Conservation (phyloP, 257 asterid species). For the Lithospermum erythrorhizon region DNA sequence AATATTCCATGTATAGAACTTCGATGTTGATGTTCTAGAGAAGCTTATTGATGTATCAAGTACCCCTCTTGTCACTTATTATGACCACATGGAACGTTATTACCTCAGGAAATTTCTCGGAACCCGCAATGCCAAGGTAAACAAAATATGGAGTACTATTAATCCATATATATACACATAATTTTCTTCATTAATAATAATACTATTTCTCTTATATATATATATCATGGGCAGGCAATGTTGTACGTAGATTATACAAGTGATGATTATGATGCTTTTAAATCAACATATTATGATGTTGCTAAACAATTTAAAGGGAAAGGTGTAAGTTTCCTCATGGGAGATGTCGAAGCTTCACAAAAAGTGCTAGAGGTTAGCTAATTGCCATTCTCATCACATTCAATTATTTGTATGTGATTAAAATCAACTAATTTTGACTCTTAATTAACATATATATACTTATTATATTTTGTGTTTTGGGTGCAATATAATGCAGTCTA, state of each 20-base stretch:
- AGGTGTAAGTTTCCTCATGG: slow-evolving; percentile 58
- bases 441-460: too few relatives aligned
- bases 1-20: slow-evolving; percentile 43
- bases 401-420: too few relatives aligned
- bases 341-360: slow-evolving; percentile 78
- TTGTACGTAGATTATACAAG: slow-evolving; percentile 51
- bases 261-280: slow-evolving; percentile 53
- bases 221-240: slow-evolving; percentile 61
- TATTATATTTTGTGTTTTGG: background rate
- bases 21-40: slow-evolving; percentile 61
- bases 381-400: too few relatives aligned
- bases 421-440: too few relatives aligned
- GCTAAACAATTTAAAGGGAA: slow-evolving; percentile 64
- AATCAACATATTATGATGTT: slow-evolving; percentile 60
- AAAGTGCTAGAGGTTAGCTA: slow-evolving; percentile 74
- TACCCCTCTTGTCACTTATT: slow-evolving; percentile 57
- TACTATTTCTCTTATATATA: background rate
- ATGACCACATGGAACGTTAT: slow-evolving; percentile 67
- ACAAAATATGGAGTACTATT: too few relatives aligned
- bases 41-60: slow-evolving; percentile 70
- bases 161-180: background rate
- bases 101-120: slow-evolving; percentile 66
- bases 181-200: background rate
- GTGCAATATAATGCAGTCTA: slow-evolving; percentile 39
- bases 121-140: slow-evolving; percentile 58